A percentile compares a stretch with the other conserved stretches of the same genome.
These are phyloP conservation scores for Pyrenophora seminiperda DNA, from an alignment of 2,329 filamentous ascomycete species.

Conservation along the genomic window DNA sequence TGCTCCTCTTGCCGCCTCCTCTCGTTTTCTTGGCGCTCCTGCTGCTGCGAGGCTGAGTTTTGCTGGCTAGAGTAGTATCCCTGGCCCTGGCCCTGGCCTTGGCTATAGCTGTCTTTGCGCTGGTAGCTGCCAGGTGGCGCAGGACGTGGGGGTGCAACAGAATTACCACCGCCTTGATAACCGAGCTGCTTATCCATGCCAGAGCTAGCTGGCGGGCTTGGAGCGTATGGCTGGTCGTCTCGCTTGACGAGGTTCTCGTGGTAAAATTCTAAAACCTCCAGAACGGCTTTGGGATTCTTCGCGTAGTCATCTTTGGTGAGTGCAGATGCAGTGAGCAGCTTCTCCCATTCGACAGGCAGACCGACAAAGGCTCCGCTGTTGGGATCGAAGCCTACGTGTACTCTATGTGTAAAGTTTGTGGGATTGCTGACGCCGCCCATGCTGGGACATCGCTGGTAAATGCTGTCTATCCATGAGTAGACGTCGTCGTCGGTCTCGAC, in stretches of 20 bases:
- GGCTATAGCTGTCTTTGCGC: conserved; percentile 54
- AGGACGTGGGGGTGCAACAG: conserved; percentile 56
- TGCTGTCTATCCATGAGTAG: conserved; percentile 98
- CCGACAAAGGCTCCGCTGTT: conserved; percentile 94
- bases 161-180: conserved; percentile 51
- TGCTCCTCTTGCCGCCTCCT: conserved; percentile 50
- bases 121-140: conserved; percentile 50
- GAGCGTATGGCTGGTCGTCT: conserved; percentile 69
- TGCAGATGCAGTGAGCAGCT: conserved; percentile 90
- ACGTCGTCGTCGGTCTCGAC: conserved; percentile 96
- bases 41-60: conserved; percentile 42
- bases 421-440: conserved; percentile 99
- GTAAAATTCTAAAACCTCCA: conserved; percentile 84
- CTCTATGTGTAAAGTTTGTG: conserved; percentile 95
- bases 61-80: conserved; percentile 39
- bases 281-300: conserved; percentile 76
- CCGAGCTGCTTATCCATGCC: conserved; percentile 56
- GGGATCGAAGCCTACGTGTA: conserved; percentile 97
- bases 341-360: conserved; percentile 94
- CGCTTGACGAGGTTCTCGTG: conserved; percentile 78
- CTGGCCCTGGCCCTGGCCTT: conserved; percentile 34
- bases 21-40: conserved; percentile 39
- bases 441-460: conserved; percentile 93
- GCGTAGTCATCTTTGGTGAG: conserved; percentile 99
- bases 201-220: conserved; percentile 64